A percentile compares a stretch with the other conserved stretches of the same genome.
These are phyloP conservation scores for Talaromyces proteolyticus DNA, from an alignment of 495 filamentous ascomycete species.

Conservation along the genomic window DNA sequence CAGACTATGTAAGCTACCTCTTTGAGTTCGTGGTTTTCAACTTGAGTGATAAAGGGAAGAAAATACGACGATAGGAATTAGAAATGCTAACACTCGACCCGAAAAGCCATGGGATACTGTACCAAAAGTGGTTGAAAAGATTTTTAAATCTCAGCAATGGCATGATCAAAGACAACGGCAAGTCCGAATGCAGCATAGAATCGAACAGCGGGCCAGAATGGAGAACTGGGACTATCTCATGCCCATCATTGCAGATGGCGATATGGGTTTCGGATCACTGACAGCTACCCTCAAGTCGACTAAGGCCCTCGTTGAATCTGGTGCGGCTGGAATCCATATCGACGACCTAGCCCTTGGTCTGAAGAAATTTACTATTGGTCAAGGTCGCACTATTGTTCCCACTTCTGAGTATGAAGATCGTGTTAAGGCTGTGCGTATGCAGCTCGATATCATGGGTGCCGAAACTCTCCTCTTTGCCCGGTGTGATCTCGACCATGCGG, in stretches of 20 bases:
- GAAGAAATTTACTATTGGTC: neutral
- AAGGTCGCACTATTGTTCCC: neutral
- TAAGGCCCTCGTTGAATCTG: neutral
- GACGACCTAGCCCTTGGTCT: neutral
- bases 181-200: neutral
- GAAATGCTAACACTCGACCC: no score
- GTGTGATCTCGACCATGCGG: neutral
- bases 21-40: no score
- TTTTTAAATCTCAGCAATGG: neutral
- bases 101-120: conserved; percentile 1
- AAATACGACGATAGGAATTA: no score
- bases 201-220: neutral
- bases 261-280: neutral
- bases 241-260: neutral
- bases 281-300: neutral
- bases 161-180: neutral
- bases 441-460: neutral
- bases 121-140: neutral
- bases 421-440: neutral
- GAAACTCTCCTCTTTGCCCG: neutral
- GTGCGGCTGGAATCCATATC: neutral
- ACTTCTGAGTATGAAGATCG: neutral
- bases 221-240: neutral
- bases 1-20: no score
- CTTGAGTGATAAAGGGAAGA: no score